Conservation (phyloP, 202 grass and related monocot genomes). For the Setaria italica region DNA sequence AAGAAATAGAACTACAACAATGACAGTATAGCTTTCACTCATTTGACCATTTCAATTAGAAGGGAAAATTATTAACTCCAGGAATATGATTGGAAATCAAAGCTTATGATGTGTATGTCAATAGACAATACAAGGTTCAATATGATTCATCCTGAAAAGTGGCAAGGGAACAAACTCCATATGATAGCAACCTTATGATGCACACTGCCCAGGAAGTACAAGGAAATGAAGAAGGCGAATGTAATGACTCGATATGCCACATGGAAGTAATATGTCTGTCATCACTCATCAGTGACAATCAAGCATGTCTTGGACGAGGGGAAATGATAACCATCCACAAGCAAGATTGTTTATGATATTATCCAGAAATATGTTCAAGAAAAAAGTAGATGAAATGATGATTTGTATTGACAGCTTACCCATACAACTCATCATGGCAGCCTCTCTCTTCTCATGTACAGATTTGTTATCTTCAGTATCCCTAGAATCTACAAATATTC, state of each 20-base stretch:
- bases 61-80: background rate
- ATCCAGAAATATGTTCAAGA: slow-evolving; percentile 28
- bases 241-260: background rate
- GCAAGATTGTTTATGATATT: slow-evolving; percentile 13
- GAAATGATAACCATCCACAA: slow-evolving; percentile 9
- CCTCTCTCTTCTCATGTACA: slow-evolving; percentile 51
- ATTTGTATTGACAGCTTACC: slow-evolving; percentile 49
- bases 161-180: background rate
- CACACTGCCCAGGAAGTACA: slow-evolving; percentile 33
- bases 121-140: slow-evolving; percentile 38
- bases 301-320: slow-evolving; percentile 33
- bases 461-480: slow-evolving; percentile 31
- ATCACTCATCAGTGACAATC: slow-evolving; percentile 19
- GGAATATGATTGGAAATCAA: slow-evolving; percentile 24
- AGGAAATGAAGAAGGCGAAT: slow-evolving; percentile 34
- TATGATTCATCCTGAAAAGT: slow-evolving; percentile 24
- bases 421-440: slow-evolving; percentile 38
- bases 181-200: slow-evolving; percentile 4
- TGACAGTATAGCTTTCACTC: slow-evolving; percentile 2
- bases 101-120: background rate
- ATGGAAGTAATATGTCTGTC: slow-evolving; percentile 29
- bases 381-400: slow-evolving; percentile 16
- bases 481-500: slow-evolving; percentile 29
- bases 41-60: slow-evolving; percentile 16
- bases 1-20: slow-evolving; percentile 21